phyloP scores from a whole-genome alignment of 2,329 filamentous ascomycete genomes.

The Colletotrichum limetticola region DNA sequence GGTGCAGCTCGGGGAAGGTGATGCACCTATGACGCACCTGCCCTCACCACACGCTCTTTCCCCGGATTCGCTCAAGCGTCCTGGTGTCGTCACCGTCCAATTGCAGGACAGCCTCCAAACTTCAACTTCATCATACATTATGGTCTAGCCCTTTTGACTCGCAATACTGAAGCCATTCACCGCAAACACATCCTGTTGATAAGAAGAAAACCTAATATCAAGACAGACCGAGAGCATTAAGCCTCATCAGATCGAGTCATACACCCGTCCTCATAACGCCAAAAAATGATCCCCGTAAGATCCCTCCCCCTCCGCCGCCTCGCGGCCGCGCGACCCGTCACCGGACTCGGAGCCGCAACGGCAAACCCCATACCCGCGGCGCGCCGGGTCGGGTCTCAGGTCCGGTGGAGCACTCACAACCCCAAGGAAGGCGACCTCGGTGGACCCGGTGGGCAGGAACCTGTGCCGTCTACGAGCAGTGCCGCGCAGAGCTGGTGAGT shows the following conservation, averaged over 20 bases:
- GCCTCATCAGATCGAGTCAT: too few species aligned
- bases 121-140: background rate
- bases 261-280: too few species aligned
- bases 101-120: background rate
- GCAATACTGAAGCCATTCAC: background rate
- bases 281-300: conserved; percentile 21
- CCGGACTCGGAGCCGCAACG: too few species aligned
- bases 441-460: conserved; percentile 31
- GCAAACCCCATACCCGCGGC: too few species aligned
- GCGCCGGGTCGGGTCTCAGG: background rate
- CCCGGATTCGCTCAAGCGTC: background rate
- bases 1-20: background rate
- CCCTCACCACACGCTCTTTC: background rate
- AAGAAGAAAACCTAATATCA: background rate
- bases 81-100: conserved; percentile 6
- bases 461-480: conserved; percentile 12
- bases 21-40: conserved; percentile 17
- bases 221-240: background rate
- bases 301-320: background rate
- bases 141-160: background rate
- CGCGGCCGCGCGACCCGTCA: background rate
- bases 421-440: conserved; percentile 30
- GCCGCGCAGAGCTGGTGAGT: conserved; percentile 26
- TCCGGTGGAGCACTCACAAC: conserved; percentile 1
- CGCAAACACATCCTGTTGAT: too few species aligned